Conservation (phyloP, 108 stramenopile species). For the Cyclotella choctawhatcheeana region DNA sequence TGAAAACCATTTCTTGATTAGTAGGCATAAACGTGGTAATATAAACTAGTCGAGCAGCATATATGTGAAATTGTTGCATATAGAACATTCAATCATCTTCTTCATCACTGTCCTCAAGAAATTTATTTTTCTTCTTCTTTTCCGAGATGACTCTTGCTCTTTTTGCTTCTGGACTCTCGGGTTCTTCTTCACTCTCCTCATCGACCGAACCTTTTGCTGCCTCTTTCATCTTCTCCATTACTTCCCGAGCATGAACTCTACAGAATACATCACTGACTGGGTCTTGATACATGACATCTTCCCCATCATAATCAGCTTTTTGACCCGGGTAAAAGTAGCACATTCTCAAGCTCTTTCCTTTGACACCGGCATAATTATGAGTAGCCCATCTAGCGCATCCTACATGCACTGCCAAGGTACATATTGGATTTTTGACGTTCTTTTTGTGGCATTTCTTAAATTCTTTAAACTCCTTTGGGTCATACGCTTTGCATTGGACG, state of each 20-base stretch:
- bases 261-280: slow-evolving; percentile 24
- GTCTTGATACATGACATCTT: slow-evolving; percentile 8
- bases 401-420: slow-evolving; percentile 33
- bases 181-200: not conserved
- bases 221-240: slow-evolving; percentile 16
- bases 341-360: slow-evolving; percentile 17
- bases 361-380: not conserved
- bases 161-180: not conserved
- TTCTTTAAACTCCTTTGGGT: slow-evolving; percentile 26
- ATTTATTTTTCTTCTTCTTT: slow-evolving; percentile 11
- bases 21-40: too few species aligned
- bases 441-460: slow-evolving; percentile 31
- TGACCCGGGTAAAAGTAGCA: slow-evolving; percentile 33
- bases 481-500: slow-evolving; percentile 42
- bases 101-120: slow-evolving; percentile 25
- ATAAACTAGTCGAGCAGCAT: too few species aligned
- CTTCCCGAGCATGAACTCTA: slow-evolving; percentile 19
- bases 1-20: too few species aligned
- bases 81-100: too few species aligned
- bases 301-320: slow-evolving; percentile 3
- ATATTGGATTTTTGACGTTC: not conserved
- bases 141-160: not conserved
- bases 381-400: slow-evolving; percentile 34
- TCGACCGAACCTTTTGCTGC: not conserved
- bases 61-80: too few species aligned